phyloP scores from a whole-genome alignment of 2,329 filamentous ascomycete species.

The Claviceps africana region DNA sequence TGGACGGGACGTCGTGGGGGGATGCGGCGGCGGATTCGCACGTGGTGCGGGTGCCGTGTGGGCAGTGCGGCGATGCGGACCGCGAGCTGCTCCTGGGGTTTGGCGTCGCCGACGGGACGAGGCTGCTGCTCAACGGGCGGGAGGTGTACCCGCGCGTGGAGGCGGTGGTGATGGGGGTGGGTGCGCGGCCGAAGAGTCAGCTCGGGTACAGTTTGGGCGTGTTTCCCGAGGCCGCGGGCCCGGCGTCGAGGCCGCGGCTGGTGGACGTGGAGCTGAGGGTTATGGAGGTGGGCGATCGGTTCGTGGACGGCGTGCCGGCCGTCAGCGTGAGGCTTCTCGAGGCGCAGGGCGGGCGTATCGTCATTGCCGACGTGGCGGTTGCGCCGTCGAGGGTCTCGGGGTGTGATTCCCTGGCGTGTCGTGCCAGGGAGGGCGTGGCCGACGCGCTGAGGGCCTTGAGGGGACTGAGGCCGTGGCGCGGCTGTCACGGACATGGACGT shows the following conservation, averaged over 20 bases:
- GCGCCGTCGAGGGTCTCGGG: conserved; percentile 16
- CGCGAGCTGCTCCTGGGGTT: conserved; percentile 41
- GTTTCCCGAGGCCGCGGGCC: conserved; percentile 30
- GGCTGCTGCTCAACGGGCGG: conserved; percentile 44
- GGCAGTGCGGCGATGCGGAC: conserved; percentile 34
- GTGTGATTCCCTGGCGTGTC: conserved; percentile 38
- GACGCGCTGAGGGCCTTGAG: conserved; percentile 15
- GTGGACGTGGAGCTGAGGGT: conserved; percentile 43
- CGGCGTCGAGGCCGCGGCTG: conserved; percentile 36
- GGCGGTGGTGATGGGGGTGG: conserved; percentile 28
- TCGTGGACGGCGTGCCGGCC: conserved; percentile 38
- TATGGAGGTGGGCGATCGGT: conserved; percentile 42
- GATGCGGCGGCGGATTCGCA: conserved; percentile 21
- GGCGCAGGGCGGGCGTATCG: conserved; percentile 37
- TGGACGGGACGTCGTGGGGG: conserved; percentile 23
- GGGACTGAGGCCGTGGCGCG: conserved; percentile 9
- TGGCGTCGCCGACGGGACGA: conserved; percentile 32
- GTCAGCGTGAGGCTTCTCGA: conserved; percentile 50
- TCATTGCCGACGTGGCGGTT: conserved; percentile 36
- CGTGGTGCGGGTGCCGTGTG: conserved; percentile 36
- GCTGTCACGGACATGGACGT: conserved; percentile 11
- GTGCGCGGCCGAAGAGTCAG: conserved; percentile 24
- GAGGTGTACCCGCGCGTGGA: conserved; percentile 44
- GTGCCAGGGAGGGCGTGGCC: conserved; percentile 25
- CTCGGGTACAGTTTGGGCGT: conserved; percentile 37